These are phyloP conservation scores for Setaria italica DNA, from an alignment of 202 grass and related monocot genomes.

Conservation along the genomic window DNA sequence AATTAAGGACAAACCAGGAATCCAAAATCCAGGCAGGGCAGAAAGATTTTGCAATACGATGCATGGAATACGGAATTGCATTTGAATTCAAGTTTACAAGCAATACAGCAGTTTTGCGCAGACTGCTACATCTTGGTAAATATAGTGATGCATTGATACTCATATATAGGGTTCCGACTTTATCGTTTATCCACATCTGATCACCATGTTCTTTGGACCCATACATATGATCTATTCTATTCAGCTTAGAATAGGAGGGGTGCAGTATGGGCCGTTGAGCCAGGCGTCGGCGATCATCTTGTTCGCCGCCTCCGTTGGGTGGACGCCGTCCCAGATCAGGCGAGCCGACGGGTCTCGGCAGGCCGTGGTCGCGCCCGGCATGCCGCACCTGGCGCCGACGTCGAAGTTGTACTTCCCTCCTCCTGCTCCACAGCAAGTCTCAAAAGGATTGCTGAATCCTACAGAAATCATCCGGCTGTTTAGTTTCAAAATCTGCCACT, in stretches of 20 bases:
- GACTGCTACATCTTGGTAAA: no score
- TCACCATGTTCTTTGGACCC: no score
- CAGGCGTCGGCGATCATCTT: constrained; percentile 51
- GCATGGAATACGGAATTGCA: no score
- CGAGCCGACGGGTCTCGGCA: constrained; percentile 49
- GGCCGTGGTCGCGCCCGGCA: constrained; percentile 31
- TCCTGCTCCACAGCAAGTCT: constrained; percentile 52
- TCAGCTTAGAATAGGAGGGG: constrained; percentile 47
- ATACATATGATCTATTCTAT: neutral
- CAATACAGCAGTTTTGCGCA: no score
- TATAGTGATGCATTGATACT: no score
- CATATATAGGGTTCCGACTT: no score
- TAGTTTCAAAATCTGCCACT: no score
- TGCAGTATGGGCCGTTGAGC: constrained; percentile 60
- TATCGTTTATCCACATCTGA: no score
- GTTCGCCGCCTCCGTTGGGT: constrained; percentile 60
- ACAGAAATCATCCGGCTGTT: neutral
- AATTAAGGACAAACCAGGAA: no score
- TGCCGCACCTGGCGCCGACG: constrained; percentile 44
- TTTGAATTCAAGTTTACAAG: no score
- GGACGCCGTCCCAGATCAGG: constrained; percentile 72
- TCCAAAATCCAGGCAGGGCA: no score
- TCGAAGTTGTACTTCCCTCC: constrained; percentile 64
- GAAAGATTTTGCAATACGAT: no score
- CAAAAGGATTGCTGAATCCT: constrained; percentile 40